Evolutionary conservation across 371 early-diverging fungal species (phyloP), one percentile per base, ranked within the genome.

Genomic region (Polyrhizophydium stewartii): DNA sequence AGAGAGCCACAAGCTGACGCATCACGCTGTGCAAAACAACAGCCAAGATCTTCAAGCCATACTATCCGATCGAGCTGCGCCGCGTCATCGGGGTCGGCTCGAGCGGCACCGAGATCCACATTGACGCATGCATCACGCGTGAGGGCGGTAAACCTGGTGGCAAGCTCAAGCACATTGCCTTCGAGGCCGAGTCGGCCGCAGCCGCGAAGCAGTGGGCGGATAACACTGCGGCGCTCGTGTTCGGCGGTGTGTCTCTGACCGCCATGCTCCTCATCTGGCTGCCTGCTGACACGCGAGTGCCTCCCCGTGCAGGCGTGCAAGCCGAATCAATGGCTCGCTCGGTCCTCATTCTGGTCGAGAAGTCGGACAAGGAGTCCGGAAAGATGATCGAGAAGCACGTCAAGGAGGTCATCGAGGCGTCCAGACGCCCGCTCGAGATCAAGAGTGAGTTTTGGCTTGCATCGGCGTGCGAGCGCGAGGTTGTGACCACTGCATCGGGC

Each of bases 361-460:
- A 75, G 57, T 75, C 63, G 61, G 77, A 77, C 47, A 70, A 79
- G 58, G 68, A 72, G 6, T 28, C 64, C 10, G 35, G 58, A 16
- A 79, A 79, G 49, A 16, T 75, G 19, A 55, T 76, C 19, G 75
- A 73, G 49, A 74, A 79, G 58, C 72, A 74, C 59, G 70, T 76
- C 68, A 71, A 69, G 50, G 73, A 72, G 24, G 72, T 79, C 3
- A 70, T 69, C 67, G 75, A 70, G 30, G 63, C 64, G 0, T 38
- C 65, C 19, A 24, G 46, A 10, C 68, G 69, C 58, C 65, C 66
- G 25, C 45, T 53, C 31, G 73, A 74, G 7, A 45, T 79, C 30
- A 76, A 76, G 65, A 24, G 79, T 78, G 59, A 45, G 24, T 27
- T 21, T n/a, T n/a, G n/a, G n/a, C n/a, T n/a, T n/a, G n/a, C n/a